A percentile compares a stretch with the other conserved stretches of the same genome.
These are phyloP conservation scores for Neopestalotiopsis rosae DNA, from an alignment of 2,329 filamentous ascomycete genomes.

Conservation along the genomic window DNA sequence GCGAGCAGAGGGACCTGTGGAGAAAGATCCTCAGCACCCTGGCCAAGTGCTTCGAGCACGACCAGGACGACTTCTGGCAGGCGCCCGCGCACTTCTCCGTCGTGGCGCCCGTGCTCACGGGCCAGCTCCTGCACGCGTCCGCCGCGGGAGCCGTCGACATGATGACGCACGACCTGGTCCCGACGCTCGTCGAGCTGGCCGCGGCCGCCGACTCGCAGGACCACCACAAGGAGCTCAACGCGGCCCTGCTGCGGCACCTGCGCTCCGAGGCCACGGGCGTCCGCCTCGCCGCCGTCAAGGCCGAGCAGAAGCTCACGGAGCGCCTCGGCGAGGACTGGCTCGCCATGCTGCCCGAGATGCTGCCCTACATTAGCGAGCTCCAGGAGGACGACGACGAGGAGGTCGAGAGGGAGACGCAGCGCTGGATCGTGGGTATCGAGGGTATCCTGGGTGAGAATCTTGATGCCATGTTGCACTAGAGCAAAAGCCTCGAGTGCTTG, in stretches of 20 bases:
- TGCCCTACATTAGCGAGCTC: slow-evolving; percentile 93
- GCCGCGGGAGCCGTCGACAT: slow-evolving; percentile 40
- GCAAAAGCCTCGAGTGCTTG: background rate
- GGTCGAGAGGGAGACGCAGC: slow-evolving; percentile 86
- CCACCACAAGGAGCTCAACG: slow-evolving; percentile 90
- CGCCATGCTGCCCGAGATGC: slow-evolving; percentile 87
- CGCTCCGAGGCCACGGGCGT: slow-evolving; percentile 74
- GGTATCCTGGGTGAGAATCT: slow-evolving; percentile 87
- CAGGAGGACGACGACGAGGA: slow-evolving; percentile 96
- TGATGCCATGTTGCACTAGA: slow-evolving; percentile 87
- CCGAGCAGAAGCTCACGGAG: slow-evolving; percentile 80
- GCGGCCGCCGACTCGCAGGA: slow-evolving; percentile 82
- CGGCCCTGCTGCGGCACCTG: slow-evolving; percentile 76
- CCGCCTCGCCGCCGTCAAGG: slow-evolving; percentile 81
- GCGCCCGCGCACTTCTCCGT: slow-evolving; percentile 82
- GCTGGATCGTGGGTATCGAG: slow-evolving; percentile 92
- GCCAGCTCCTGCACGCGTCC: slow-evolving; percentile 63
- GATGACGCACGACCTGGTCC: slow-evolving; percentile 63
- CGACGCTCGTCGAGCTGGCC: slow-evolving; percentile 80
- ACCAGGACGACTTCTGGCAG: slow-evolving; percentile 97
- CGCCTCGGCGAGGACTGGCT: slow-evolving; percentile 93
- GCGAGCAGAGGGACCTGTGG: slow-evolving; percentile 65
- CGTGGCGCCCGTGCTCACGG: slow-evolving; percentile 72
- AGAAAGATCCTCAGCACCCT: slow-evolving; percentile 73
- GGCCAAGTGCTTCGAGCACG: slow-evolving; percentile 79